Evolutionary conservation across 495 filamentous ascomycete genomes (phyloP).

Genomic region (Darksidea phi): DNA sequence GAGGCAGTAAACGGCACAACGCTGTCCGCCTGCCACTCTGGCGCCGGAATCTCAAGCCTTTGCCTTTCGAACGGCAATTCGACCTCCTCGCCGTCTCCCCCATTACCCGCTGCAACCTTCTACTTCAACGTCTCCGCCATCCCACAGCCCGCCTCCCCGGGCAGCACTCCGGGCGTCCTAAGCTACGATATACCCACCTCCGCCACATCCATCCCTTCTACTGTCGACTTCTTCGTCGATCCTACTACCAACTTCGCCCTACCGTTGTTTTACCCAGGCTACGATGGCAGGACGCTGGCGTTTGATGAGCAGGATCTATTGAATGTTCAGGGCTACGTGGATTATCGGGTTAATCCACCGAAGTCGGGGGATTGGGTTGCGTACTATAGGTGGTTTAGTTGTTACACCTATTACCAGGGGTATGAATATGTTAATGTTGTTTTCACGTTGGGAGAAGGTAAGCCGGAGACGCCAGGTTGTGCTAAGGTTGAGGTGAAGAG

Average conservation of each 20-base stretch:
- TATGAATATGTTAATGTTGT: constrained; percentile 55
- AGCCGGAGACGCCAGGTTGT: constrained; percentile 59
- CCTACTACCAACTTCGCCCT: constrained; percentile 54
- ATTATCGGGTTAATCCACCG: constrained; percentile 47
- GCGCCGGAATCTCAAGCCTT: constrained; percentile 55
- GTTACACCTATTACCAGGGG: constrained; percentile 50
- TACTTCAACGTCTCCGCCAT: constrained; percentile 43
- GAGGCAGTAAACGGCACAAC: constrained; percentile 42
- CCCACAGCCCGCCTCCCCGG: constrained; percentile 29
- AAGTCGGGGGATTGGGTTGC: constrained; percentile 24
- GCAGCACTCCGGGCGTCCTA: constrained; percentile 43
- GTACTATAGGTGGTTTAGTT: constrained; percentile 53
- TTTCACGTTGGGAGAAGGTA: constrained; percentile 48
- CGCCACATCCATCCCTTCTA: constrained; percentile 40
- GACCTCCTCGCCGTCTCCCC: constrained; percentile 11
- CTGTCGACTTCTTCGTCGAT: constrained; percentile 46
- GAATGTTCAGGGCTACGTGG: constrained; percentile 48
- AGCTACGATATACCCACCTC: constrained; percentile 47
- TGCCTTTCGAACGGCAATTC: constrained; percentile 44
- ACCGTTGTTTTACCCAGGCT: constrained; percentile 47
- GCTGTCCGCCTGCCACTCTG: constrained; percentile 54
- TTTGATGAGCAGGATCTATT: constrained; percentile 50
- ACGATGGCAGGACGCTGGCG: constrained; percentile 39
- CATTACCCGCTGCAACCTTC: constrained; percentile 15
- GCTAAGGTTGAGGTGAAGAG: constrained; percentile 49